These are phyloP conservation scores for Ascocoryne sarcoides DNA, from an alignment of 2,329 filamentous ascomycete genomes.

Conservation along the genomic window DNA sequence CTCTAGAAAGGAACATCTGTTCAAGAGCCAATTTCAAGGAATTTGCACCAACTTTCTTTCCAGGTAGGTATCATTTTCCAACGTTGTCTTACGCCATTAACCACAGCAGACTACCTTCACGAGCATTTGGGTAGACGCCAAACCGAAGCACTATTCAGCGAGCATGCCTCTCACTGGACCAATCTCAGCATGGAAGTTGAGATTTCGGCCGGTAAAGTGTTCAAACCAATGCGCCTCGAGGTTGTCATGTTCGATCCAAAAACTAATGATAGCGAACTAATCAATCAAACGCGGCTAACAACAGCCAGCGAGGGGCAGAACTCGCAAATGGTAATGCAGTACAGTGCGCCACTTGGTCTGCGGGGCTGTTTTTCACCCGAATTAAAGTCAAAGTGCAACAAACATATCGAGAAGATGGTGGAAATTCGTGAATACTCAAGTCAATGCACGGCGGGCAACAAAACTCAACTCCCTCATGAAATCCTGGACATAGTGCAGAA, in stretches of 20 bases:
- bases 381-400: constrained; percentile 14
- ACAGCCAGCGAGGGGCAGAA: constrained; percentile 4
- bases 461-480: constrained; percentile 6
- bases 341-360: constrained; percentile 18
- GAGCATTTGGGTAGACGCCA: constrained; percentile 19
- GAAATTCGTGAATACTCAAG: constrained; percentile 11
- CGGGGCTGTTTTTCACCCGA: constrained; percentile 9
- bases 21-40: constrained; percentile 17
- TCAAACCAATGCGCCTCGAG: constrained; percentile 14
- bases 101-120: constrained; percentile 13
- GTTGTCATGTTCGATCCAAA: constrained; percentile 14
- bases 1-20: constrained; percentile 10
- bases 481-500: constrained; percentile 12
- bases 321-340: constrained; percentile 6
- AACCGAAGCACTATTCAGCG: constrained; percentile 20
- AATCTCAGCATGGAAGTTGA: constrained; percentile 13
- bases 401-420: constrained; percentile 20
- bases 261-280: constrained; percentile 10
- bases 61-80: constrained; percentile 9
- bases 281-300: constrained; percentile 11
- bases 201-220: constrained; percentile 13
- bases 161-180: constrained; percentile 15
- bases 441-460: constrained; percentile 15
- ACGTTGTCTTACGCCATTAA: constrained; percentile 2
- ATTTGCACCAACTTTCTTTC: constrained; percentile 16